Percentiles rank a stretch among this genome's conserved stretches.
Evolutionary conservation across 495 filamentous ascomycete species (phyloP).

Genomic region (Cetradonia linearis): DNA sequence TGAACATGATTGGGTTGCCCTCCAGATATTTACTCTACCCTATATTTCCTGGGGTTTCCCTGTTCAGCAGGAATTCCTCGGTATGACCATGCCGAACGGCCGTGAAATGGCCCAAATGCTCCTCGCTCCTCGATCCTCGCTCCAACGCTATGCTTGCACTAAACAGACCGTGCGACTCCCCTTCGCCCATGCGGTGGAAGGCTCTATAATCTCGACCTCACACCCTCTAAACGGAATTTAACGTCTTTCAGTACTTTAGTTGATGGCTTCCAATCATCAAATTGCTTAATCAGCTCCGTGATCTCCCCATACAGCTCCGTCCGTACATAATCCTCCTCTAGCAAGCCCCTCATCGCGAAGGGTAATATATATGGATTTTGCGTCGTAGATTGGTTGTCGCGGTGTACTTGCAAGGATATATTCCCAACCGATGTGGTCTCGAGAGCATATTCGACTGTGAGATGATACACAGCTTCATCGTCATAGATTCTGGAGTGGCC

Average conservation of each 20-base stretch:
- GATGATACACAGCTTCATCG: slow-evolving; percentile 75
- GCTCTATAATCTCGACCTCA: slow-evolving; percentile 65
- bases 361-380: slow-evolving; percentile 83
- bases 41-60: neutral
- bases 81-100: neutral
- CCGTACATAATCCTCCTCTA: slow-evolving; percentile 88
- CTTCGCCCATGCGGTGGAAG: neutral
- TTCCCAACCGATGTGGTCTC: slow-evolving; percentile 61
- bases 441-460: slow-evolving; percentile 75
- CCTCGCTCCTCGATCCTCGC: neutral
- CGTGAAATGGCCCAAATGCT: neutral
- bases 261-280: slow-evolving; percentile 85
- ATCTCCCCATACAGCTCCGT: slow-evolving; percentile 67
- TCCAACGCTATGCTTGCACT: slow-evolving; percentile 5
- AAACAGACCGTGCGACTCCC: neutral
- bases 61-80: neutral
- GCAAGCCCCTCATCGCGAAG: slow-evolving; percentile 83
- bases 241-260: slow-evolving; percentile 92
- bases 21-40: neutral
- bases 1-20: neutral
- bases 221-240: slow-evolving; percentile 87
- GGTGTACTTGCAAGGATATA: slow-evolving; percentile 41
- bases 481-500: slow-evolving; percentile 92
- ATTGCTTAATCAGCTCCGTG: slow-evolving; percentile 68
- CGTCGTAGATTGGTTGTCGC: slow-evolving; percentile 40